Evolutionary conservation across 1,284 basidiomycete genomes (phyloP).

Genomic region (Leccinum pallidistipes): DNA sequence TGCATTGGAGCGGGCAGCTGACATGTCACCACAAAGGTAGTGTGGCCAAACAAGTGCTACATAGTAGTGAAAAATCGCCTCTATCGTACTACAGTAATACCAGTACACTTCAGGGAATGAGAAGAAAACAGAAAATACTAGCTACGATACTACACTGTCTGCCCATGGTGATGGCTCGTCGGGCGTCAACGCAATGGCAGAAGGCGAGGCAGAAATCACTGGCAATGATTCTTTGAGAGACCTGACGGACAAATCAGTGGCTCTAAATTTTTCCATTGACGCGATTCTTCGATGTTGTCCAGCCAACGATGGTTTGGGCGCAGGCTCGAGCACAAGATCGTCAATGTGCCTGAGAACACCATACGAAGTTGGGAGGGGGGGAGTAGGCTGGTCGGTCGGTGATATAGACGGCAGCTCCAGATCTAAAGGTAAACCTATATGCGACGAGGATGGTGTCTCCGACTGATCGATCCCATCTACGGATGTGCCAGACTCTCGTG

Average conservation of each 20-base stretch:
- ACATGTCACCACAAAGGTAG: slow-evolving; percentile 17
- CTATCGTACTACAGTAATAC: slow-evolving; percentile 12
- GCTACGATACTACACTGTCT: slow-evolving; percentile 16
- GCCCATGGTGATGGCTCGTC: slow-evolving; percentile 35
- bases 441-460: slow-evolving; percentile 3
- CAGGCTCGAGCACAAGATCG: slow-evolving; percentile 24
- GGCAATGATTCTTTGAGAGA: slow-evolving; percentile 13
- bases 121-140: no score
- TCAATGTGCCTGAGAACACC: slow-evolving; percentile 8
- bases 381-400: neutral
- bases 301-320: slow-evolving; percentile 18
- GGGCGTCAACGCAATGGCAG: slow-evolving; percentile 14
- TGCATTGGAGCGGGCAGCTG: slow-evolving; percentile 18
- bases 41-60: slow-evolving; percentile 6
- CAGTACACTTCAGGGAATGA: neutral
- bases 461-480: slow-evolving; percentile 7
- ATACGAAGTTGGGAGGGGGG: slow-evolving; percentile 4
- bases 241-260: slow-evolving; percentile 1
- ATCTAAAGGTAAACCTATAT: slow-evolving; percentile 5
- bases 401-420: slow-evolving; percentile 1
- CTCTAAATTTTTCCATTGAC: slow-evolving; percentile 12
- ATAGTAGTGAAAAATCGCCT: neutral
- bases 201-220: neutral
- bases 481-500: neutral
- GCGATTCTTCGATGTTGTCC: slow-evolving; percentile 20